Evolutionary conservation across 2,329 filamentous ascomycete species (phyloP), one percentile per base, ranked within the genome.

Genomic region (Nigrograna mackinnonii): DNA sequence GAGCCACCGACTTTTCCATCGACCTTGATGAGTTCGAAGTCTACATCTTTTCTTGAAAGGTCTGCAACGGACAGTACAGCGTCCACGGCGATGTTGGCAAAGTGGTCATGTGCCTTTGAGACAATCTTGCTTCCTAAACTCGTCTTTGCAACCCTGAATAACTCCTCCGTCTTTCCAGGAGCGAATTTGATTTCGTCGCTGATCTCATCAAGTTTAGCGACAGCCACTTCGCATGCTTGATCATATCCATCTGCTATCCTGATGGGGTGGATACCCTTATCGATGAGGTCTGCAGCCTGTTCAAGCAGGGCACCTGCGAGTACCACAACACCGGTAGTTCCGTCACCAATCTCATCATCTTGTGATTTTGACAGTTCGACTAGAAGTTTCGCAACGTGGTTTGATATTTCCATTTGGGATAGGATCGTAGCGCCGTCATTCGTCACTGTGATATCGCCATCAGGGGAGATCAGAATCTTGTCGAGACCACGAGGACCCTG

Each of bases 241-340:
- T 99, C 94, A 74, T 96, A 99, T 39, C 94, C 94, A 72, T 99
- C 94, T 54, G 95, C 95, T 74, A 99, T 97, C 59, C 95, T 82
- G 69, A 99, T 99, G 49, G 94, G 94, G 75, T 99, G 94, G 62
- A 99, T 99, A 67, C 94, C 95, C 82, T 99, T 99, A 80, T 99
- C 95, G 70, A 99, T 97, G 58, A 99, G 83, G 68, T 96, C 94
- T 50, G 92, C 90, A 14, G 94, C 94, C 75, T 97, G 92, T 74
- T 99, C 95, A 48, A 99, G 79, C 52, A 99, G 83, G 49, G 94
- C 91, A 52, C 92, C 94, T 12, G 94, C 94, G 56, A 99, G 77
- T 36, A 99, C 95, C 38, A 99, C 94, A 12, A 99, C 94, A 70
- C 94, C 94, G 1, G 94, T 99, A 50, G 94, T 99, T 53, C 94